A percentile compares a stretch with the other conserved stretches of the same genome.
phyloP scores from a whole-genome alignment of 2,329 filamentous ascomycete genomes.

The Epichloe aotearoae region DNA sequence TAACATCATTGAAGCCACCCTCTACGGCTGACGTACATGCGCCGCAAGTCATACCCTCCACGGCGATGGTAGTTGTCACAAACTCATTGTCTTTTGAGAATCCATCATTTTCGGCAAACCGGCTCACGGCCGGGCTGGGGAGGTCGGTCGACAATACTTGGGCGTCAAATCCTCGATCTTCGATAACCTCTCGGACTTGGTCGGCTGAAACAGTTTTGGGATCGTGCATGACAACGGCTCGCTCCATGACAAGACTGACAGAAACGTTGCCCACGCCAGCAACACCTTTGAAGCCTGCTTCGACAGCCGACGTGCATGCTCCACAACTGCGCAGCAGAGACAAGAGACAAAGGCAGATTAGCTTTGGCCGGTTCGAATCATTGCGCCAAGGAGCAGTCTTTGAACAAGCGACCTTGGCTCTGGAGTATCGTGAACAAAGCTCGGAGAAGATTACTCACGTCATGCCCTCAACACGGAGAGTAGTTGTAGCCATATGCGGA shows the following conservation, averaged over 20 bases:
- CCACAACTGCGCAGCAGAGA: constrained; percentile 53
- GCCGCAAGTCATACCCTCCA: constrained; percentile 85
- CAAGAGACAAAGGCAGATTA: background rate
- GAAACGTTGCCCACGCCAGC: constrained; percentile 76
- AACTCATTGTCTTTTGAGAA: constrained; percentile 27
- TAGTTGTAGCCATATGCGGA: constrained; percentile 74
- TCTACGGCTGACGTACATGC: constrained; percentile 81
- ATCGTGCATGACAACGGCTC: constrained; percentile 89
- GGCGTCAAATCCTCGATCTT: constrained; percentile 86
- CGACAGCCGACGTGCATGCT: constrained; percentile 89
- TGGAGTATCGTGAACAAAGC: constrained; percentile 5
- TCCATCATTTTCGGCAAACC: constrained; percentile 21
- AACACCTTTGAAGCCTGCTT: constrained; percentile 74
- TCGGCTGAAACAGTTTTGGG: constrained; percentile 60
- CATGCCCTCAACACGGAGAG: constrained; percentile 80
- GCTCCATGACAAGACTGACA: constrained; percentile 87
- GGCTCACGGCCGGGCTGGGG: constrained; percentile 37
- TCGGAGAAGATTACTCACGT: constrained; percentile 36
- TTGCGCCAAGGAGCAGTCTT: background rate
- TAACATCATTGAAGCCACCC: constrained; percentile 60
- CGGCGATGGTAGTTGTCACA: constrained; percentile 60
- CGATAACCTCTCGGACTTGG: constrained; percentile 70
- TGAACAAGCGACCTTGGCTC: constrained; percentile 20
- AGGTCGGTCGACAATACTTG: constrained; percentile 75
- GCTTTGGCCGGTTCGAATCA: background rate